phyloP scores from a whole-genome alignment of 208 protist genomes.

The Vickermania ingenoplastis region DNA sequence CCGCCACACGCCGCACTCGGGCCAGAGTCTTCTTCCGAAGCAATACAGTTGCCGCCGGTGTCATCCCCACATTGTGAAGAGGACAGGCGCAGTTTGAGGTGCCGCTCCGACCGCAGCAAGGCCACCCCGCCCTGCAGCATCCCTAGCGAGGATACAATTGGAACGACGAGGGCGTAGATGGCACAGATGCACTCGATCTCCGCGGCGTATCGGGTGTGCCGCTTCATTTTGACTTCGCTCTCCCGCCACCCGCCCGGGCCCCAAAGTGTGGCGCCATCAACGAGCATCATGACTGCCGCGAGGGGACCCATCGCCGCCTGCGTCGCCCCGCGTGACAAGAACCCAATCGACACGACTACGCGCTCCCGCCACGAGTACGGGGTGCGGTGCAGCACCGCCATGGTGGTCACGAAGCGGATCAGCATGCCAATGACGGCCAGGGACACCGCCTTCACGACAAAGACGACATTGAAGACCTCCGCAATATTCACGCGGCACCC shows the following conservation, averaged over 20 bases:
- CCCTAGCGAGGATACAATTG: slow-evolving; percentile 46
- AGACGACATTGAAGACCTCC: slow-evolving; percentile 49
- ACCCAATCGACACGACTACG: slow-evolving; percentile 59
- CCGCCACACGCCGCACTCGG: too few relatives aligned
- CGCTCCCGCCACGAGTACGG: slow-evolving; percentile 42
- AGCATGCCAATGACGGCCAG: slow-evolving; percentile 46
- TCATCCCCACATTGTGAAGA: too few relatives aligned
- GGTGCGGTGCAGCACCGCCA: slow-evolving; percentile 39
- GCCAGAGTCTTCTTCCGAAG: too few relatives aligned
- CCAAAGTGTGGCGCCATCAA: slow-evolving; percentile 25
- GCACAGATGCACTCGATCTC: slow-evolving; percentile 63
- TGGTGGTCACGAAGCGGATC: slow-evolving; percentile 38
- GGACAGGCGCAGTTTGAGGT: too few relatives aligned
- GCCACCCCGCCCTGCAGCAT: slow-evolving; percentile 43
- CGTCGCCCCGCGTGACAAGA: slow-evolving; percentile 60
- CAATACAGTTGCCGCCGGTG: too few relatives aligned
- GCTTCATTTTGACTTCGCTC: slow-evolving; percentile 15
- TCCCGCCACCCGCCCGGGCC: slow-evolving; percentile 1
- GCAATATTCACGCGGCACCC: slow-evolving; percentile 50
- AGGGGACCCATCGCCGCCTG: slow-evolving; percentile 69
- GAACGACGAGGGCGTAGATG: slow-evolving; percentile 78
- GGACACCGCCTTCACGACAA: slow-evolving; percentile 63
- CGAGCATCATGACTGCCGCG: slow-evolving; percentile 37
- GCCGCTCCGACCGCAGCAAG: too few relatives aligned
- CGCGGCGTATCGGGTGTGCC: slow-evolving; percentile 30